Evolutionary conservation across 164 flowering plant species (phyloP).

Genomic region (Berberis vulgaris): DNA sequence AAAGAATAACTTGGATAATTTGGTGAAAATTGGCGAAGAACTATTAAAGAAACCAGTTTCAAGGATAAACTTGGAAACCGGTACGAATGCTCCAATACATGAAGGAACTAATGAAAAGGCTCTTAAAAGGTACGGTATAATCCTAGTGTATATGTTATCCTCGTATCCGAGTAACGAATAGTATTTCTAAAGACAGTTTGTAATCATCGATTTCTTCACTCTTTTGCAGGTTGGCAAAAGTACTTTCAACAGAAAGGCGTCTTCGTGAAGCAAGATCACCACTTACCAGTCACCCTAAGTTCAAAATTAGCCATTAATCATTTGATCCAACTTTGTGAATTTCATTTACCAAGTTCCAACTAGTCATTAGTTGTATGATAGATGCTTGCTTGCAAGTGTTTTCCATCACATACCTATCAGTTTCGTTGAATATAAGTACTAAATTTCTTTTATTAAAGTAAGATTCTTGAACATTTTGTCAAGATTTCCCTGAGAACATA

Average conservation of each 20-base stretch:
- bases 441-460: no score
- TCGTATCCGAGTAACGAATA: no score
- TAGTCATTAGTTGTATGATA: no score
- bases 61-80: constrained; percentile 26
- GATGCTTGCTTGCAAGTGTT: no score
- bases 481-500: no score
- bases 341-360: no score
- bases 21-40: constrained; percentile 23
- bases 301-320: not conserved
- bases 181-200: not conserved
- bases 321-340: no score
- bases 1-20: constrained; percentile 25
- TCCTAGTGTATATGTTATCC: no score
- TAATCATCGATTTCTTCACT: not conserved
- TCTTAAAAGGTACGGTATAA: constrained; percentile 20
- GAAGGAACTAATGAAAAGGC: constrained; percentile 31
- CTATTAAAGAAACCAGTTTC: constrained; percentile 31
- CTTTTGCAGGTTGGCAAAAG: constrained; percentile 29
- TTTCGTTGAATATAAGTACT: no score
- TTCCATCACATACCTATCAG: no score
- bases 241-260: constrained; percentile 16
- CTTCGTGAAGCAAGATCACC: constrained; percentile 16
- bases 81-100: constrained; percentile 15
- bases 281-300: not conserved
- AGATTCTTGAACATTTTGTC: no score